phyloP scores from a whole-genome alignment of 2,329 filamentous ascomycete genomes.

The Sporothrix dimorphospora region DNA sequence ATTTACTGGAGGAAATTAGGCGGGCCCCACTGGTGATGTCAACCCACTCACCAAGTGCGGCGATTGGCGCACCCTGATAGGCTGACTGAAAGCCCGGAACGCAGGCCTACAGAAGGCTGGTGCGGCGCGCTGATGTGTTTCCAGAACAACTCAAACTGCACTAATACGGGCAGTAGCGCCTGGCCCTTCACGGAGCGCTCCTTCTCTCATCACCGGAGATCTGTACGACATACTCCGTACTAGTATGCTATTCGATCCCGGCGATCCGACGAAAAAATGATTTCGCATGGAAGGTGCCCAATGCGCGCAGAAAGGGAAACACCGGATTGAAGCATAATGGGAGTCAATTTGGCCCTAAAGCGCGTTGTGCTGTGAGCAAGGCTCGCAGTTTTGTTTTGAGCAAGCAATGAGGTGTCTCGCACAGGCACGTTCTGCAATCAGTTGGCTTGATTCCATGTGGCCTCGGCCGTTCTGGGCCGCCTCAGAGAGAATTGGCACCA shows the following conservation, averaged over 20 bases:
- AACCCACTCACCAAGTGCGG: slow-evolving; percentile 1
- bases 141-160: slow-evolving; percentile 15
- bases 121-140: not conserved
- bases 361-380: not conserved
- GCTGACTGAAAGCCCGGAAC: slow-evolving; percentile 2
- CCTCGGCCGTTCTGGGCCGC: not conserved
- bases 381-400: not conserved
- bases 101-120: not conserved
- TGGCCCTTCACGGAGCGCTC: not conserved
- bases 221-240: too few species aligned
- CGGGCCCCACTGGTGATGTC: slow-evolving; percentile 32
- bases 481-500: not conserved
- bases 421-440: not conserved
- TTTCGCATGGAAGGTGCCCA: not conserved
- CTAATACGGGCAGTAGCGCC: slow-evolving; percentile 2
- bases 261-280: not conserved
- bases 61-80: slow-evolving; percentile 13
- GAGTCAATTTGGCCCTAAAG: not conserved
- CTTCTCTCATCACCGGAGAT: slow-evolving; percentile 4
- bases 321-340: not conserved
- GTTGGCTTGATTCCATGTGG: not conserved
- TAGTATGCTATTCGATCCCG: slow-evolving; percentile 6
- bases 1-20: slow-evolving; percentile 29
- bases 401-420: not conserved
- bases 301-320: not conserved